phyloP scores from a whole-genome alignment of 805 yeast genomes.

The Cyberlindnera maritima region DNA sequence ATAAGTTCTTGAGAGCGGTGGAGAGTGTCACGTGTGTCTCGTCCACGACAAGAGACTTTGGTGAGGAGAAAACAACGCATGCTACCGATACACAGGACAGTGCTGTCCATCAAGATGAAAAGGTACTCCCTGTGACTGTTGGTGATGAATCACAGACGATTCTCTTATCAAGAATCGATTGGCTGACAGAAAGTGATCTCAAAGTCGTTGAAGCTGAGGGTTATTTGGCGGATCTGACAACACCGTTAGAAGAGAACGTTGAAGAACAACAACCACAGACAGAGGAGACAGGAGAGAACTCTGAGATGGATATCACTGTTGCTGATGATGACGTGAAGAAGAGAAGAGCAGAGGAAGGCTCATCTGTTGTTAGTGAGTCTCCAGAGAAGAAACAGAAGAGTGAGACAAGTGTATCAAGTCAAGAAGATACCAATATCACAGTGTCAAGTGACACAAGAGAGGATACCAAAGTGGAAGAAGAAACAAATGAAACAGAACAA shows the following conservation, averaged over 20 bases:
- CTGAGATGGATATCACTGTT: neutral
- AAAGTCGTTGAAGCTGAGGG: constrained; percentile 20
- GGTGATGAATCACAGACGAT: constrained; percentile 25
- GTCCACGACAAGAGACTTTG: constrained; percentile 17
- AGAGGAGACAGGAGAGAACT: neutral
- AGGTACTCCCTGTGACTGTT: constrained; percentile 9
- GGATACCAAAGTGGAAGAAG: neutral
- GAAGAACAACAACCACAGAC: constrained; percentile 1
- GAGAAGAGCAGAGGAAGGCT: constrained; percentile 7
- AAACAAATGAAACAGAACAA: neutral
- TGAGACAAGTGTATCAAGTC: neutral
- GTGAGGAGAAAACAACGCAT: neutral
- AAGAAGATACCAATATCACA: neutral
- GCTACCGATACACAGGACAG: neutral
- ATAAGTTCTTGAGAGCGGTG: constrained; percentile 46
- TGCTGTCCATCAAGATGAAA: neutral
- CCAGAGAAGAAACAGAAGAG: constrained; percentile 24
- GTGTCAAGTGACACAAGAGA: neutral
- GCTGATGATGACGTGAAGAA: constrained; percentile 4
- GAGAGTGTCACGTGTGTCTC: constrained; percentile 24
- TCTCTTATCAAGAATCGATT: constrained; percentile 24
- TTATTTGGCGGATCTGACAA: constrained; percentile 18
- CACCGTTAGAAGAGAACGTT: constrained; percentile 11
- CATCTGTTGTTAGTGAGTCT: constrained; percentile 6
- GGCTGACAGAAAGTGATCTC: constrained; percentile 25